phyloP scores from a whole-genome alignment of 345 rosid species.

The Populus ilicifolia region DNA sequence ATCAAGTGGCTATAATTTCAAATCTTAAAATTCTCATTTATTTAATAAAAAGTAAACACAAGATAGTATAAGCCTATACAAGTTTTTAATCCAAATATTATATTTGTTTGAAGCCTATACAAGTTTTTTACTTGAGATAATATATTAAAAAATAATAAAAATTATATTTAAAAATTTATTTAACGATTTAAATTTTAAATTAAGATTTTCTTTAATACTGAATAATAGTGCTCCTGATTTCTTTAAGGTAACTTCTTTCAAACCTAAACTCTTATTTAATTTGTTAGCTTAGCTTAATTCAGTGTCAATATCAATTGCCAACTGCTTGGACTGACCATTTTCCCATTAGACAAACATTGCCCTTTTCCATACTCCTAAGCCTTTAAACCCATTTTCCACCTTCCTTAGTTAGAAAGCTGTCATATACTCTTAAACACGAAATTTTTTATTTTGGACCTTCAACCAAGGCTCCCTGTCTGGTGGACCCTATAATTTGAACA shows the following conservation, averaged over 20 bases:
- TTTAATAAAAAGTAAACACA: no score
- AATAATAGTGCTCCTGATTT: slow-evolving; percentile 2
- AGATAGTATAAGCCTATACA: no score
- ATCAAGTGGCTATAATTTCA: no score
- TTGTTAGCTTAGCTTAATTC: slow-evolving; percentile 28
- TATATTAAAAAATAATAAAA: no score
- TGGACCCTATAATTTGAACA: slow-evolving; percentile 31
- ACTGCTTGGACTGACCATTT: slow-evolving; percentile 26
- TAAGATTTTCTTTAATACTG: background rate
- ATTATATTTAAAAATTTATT: no score
- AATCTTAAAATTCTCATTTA: no score
- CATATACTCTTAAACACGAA: background rate
- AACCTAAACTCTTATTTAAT: slow-evolving; percentile 30
- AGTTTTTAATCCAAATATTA: no score
- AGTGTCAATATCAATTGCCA: slow-evolving; percentile 40
- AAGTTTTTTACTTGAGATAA: no score
- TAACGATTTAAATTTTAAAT: no score
- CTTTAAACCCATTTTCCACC: background rate
- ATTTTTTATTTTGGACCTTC: slow-evolving; percentile 10
- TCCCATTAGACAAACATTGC: slow-evolving; percentile 1
- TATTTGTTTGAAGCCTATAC: no score
- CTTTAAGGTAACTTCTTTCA: slow-evolving; percentile 29
- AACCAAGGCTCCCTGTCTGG: slow-evolving; percentile 41
- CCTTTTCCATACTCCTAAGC: background rate
- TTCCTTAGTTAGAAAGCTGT: slow-evolving; percentile 25